These are phyloP conservation scores for Tylopilus plumbeoviolaceoides DNA, from an alignment of 768 basidiomycete species.

Conservation along the genomic window DNA sequence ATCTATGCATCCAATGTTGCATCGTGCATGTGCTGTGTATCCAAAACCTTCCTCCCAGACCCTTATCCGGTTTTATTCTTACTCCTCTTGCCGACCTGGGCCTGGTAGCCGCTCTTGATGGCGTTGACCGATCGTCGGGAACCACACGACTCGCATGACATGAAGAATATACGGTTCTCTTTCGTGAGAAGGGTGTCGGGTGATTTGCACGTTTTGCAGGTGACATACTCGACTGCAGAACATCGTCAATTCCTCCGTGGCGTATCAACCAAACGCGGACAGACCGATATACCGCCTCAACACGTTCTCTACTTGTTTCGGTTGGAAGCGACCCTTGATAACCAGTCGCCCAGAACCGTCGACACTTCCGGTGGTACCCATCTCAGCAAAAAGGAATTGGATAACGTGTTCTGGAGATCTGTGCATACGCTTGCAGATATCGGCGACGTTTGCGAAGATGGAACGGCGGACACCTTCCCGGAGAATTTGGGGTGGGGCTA, in stretches of 20 bases:
- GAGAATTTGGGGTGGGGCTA: constrained; percentile 91
- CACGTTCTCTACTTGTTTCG: constrained; percentile 98
- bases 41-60: constrained; percentile 29
- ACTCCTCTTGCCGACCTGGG: constrained; percentile 86
- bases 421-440: constrained; percentile 99
- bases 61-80: constrained; percentile 69
- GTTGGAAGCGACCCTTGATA: constrained; percentile 97
- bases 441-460: constrained; percentile 93
- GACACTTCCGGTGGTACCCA: constrained; percentile 96
- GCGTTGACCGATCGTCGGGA: constrained; percentile 88
- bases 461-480: constrained; percentile 97
- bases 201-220: constrained; percentile 99
- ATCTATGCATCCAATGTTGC: constrained; percentile 1
- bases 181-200: constrained; percentile 95
- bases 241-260: not conserved
- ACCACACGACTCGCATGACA: constrained; percentile 89
- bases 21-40: not conserved
- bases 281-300: constrained; percentile 94
- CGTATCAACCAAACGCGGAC: constrained; percentile 23
- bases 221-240: constrained; percentile 87
- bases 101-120: constrained; percentile 99
- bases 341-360: constrained; percentile 90
- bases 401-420: constrained; percentile 97
- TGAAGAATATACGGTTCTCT: constrained; percentile 99
- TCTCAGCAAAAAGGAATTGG: constrained; percentile 93